Percentiles rank a stretch among this genome's conserved stretches.
phyloP scores from a whole-genome alignment of 2,329 filamentous ascomycete species.

The Ophiobolus disseminans region DNA sequence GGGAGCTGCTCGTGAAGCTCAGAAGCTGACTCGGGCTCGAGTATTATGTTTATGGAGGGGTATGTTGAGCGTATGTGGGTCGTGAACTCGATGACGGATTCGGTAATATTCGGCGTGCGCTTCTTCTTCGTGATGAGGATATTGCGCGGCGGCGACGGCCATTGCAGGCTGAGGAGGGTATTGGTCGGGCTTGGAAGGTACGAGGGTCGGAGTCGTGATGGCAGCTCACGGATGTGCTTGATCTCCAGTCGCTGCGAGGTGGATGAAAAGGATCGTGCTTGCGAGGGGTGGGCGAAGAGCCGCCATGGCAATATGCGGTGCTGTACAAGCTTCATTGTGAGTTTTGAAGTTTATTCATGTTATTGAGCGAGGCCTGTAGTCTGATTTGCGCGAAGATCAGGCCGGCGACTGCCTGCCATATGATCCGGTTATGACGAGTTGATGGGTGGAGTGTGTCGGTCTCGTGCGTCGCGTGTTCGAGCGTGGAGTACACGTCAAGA shows the following conservation, averaged over 20 bases:
- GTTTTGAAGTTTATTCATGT: background rate
- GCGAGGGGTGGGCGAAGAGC: conserved; percentile 14
- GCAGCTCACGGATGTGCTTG: conserved; percentile 42
- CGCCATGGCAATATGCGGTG: conserved; percentile 36
- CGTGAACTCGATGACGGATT: conserved; percentile 65
- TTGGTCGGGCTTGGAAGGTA: conserved; percentile 62
- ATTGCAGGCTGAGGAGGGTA: conserved; percentile 70
- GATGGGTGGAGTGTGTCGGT: background rate
- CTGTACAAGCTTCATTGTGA: conserved; percentile 28
- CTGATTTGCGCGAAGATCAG: conserved; percentile 16
- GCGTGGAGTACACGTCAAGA: conserved; percentile 14
- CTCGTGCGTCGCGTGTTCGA: background rate
- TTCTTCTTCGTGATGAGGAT: conserved; percentile 74
- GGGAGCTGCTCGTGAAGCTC: conserved; percentile 73
- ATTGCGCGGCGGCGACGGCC: conserved; percentile 72
- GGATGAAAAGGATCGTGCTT: conserved; percentile 34
- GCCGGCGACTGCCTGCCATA: conserved; percentile 19
- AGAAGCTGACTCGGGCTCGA: conserved; percentile 78
- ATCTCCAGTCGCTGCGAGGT: conserved; percentile 30
- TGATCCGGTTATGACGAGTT: conserved; percentile 11
- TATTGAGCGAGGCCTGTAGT: conserved; percentile 7
- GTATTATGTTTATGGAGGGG: conserved; percentile 78
- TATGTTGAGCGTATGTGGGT: conserved; percentile 81
- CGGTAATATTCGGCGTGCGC: conserved; percentile 61
- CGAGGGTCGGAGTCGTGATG: conserved; percentile 41